A percentile compares a stretch with the other conserved stretches of the same genome.
These are phyloP conservation scores for Chionographis japonica DNA, from an alignment of 106 monocot species.

Conservation along the genomic window DNA sequence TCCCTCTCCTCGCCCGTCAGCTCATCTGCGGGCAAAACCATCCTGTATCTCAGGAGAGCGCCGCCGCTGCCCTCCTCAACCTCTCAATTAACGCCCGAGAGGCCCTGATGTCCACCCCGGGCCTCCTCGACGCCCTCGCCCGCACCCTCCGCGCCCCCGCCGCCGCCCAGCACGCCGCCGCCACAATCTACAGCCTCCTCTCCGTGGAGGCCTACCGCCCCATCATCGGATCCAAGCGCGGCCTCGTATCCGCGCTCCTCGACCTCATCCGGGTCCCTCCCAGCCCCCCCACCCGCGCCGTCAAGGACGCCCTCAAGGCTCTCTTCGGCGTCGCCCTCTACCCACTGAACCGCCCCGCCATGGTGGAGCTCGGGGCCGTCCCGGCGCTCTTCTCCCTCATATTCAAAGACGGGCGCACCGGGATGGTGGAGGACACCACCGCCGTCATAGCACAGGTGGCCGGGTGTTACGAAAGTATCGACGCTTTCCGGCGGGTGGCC, in stretches of 20 bases:
- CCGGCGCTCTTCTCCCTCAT: constrained; percentile 51
- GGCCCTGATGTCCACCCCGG: constrained; percentile 59
- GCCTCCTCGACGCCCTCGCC: constrained; percentile 57
- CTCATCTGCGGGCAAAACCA: constrained; percentile 6
- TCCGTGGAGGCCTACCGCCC: constrained; percentile 63
- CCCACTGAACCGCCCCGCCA: constrained; percentile 42
- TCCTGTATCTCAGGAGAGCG: constrained; percentile 27
- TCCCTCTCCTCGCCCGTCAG: constrained; percentile 48
- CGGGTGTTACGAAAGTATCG: constrained; percentile 71
- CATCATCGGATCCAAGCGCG: constrained; percentile 40
- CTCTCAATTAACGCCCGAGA: constrained; percentile 58
- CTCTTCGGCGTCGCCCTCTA: constrained; percentile 57
- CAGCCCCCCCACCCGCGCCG: constrained; percentile 23
- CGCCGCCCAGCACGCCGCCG: constrained; percentile 57
- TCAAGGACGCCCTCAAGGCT: constrained; percentile 81
- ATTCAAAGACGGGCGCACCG: constrained; percentile 31
- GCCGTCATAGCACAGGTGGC: constrained; percentile 84
- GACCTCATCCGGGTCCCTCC: constrained; percentile 9
- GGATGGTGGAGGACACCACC: constrained; percentile 70
- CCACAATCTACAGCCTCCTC: constrained; percentile 69
- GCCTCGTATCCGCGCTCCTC: constrained; percentile 33
- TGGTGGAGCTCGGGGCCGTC: constrained; percentile 45
- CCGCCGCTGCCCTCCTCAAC: constrained; percentile 71
- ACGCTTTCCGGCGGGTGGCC: constrained; percentile 40
- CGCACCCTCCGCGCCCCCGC: constrained; percentile 23